Base-by-base conservation (phyloP, 495 filamentous ascomycete genomes). In the Aspergillus hancockii region DNA sequence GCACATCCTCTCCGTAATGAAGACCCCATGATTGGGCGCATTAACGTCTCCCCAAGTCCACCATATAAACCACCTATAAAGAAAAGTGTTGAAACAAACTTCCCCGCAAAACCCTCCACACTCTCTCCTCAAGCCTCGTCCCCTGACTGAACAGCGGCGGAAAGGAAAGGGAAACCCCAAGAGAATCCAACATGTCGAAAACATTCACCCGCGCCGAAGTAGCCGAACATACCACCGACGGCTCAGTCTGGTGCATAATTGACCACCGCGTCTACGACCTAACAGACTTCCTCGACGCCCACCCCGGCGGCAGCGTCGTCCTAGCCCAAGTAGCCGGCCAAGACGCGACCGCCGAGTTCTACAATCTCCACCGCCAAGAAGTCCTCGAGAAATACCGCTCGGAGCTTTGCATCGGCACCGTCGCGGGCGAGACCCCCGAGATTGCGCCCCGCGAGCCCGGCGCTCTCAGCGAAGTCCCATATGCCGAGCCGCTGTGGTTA, bases 401-500 rank as follows among this genome's bases (percentile, higher is more conserved):
- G 62, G 60, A 70, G 25, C 82, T 94, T n/a, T 88, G 83, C 74
- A 83, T 94, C 60, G 91, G 91, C 61, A 87, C 83, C 12, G 70
- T 96, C 63, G 78, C 84, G 40, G 88, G 87, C 61, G 90, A 96
- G 74, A 86, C 81, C 56, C 84, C 90, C 36, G 83, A 90, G 65
- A 83, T 94, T 65, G 79, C 91, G 58, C 82, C 83, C n/a, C 87
- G 83, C n/a, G 65, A 83, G 57, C 75, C 83, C 18, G 89, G 90
- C 60, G 88, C 88, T 57, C 75, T 94, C 45, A 90, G 87, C 57
- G 71, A 82, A 16, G 88, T 94, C 0, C 91, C 90, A 21, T 93
- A 94, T 62, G 89, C 86, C 32, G 91, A 93, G 70, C 88, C 89
- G 4, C 74, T 90, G 51, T 96, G 91, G 91, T 76, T 94, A 59